A percentile compares a stretch with the other conserved stretches of the same genome.
Evolutionary conservation across 768 basidiomycete species (phyloP).

Genomic region (Rhizopogon sp.): DNA sequence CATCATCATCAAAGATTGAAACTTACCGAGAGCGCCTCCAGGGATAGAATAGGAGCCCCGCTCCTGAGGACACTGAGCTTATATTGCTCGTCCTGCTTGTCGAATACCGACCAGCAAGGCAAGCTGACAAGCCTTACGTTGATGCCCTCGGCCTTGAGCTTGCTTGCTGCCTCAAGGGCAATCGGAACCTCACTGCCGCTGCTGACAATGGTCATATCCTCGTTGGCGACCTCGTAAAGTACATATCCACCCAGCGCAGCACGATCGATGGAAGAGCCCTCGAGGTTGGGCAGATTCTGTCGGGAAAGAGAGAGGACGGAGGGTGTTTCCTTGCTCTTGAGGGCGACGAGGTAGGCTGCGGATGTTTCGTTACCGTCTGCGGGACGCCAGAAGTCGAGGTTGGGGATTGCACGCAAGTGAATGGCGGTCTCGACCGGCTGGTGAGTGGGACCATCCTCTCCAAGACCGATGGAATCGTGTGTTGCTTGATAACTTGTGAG

Average conservation of each 20-base stretch:
- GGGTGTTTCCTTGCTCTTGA: conserved; percentile 72
- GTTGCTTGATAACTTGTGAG: conserved; percentile 50
- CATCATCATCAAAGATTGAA: conserved; percentile 4
- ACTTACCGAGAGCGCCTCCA: conserved; percentile 74
- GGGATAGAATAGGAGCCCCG: conserved; percentile 83
- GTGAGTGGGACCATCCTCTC: conserved; percentile 95
- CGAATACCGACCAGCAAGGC: conserved; percentile 88
- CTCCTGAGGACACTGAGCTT: conserved; percentile 79
- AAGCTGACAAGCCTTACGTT: conserved; percentile 81
- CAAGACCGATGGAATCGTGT: conserved; percentile 90
- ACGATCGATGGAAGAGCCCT: conserved; percentile 79
- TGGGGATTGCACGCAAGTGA: conserved; percentile 85
- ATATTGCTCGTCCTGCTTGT: conserved; percentile 77
- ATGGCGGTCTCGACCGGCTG: conserved; percentile 90
- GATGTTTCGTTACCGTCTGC: conserved; percentile 98
- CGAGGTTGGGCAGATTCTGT: conserved; percentile 92
- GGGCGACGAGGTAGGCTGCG: conserved; percentile 78
- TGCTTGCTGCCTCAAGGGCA: conserved; percentile 79
- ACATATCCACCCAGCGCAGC: conserved; percentile 88
- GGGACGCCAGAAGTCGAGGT: conserved; percentile 89
- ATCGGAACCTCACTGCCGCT: conserved; percentile 88
- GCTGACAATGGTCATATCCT: conserved; percentile 87
- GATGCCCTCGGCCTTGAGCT: conserved; percentile 72
- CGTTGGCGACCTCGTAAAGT: conserved; percentile 70
- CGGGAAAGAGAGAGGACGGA: conserved; percentile 81